phyloP scores from a whole-genome alignment of 1,139 yeast species.

The Spathaspora sp. region DNA sequence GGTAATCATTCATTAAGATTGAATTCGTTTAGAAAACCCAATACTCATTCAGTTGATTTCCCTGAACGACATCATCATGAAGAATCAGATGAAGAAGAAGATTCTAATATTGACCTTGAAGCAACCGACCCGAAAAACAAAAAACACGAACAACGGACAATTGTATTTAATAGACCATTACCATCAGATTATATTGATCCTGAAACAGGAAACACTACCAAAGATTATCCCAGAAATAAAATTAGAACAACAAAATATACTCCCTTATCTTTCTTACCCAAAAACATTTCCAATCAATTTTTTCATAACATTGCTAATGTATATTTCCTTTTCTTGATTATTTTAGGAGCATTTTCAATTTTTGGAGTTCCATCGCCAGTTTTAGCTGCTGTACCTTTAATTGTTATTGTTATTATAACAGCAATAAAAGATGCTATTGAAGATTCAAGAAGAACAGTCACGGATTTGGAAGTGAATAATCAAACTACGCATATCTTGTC shows the following conservation, averaged over 20 bases:
- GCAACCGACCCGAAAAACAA: conserved; percentile 41
- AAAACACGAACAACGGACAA: conserved; percentile 46
- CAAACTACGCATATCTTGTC: conserved; percentile 46
- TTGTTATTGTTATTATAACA: conserved; percentile 55
- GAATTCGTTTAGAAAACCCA: conserved; percentile 19
- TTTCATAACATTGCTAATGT: conserved; percentile 53
- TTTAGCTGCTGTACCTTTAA: conserved; percentile 57
- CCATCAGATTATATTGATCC: conserved; percentile 62
- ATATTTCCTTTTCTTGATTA: conserved; percentile 51
- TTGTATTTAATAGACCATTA: conserved; percentile 68
- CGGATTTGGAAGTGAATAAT: conserved; percentile 56
- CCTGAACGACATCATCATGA: conserved; percentile 24
- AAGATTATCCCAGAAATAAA: conserved; percentile 51
- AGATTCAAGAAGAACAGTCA: conserved; percentile 52
- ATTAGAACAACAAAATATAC: conserved; percentile 63
- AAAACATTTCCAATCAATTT: conserved; percentile 51
- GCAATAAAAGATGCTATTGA: conserved; percentile 59
- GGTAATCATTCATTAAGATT: conserved; percentile 10
- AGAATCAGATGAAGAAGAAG: conserved; percentile 17
- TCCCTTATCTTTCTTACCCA: conserved; percentile 54
- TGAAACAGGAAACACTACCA: conserved; percentile 30
- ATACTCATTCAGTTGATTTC: conserved; percentile 22
- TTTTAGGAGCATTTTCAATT: conserved; percentile 52
- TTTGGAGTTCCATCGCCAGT: conserved; percentile 61
- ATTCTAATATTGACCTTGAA: conserved; percentile 20